Evolutionary conservation across 2,329 filamentous ascomycete genomes (phyloP), one percentile per base, ranked within the genome.

Genomic region (Trichoderma sp.): DNA sequence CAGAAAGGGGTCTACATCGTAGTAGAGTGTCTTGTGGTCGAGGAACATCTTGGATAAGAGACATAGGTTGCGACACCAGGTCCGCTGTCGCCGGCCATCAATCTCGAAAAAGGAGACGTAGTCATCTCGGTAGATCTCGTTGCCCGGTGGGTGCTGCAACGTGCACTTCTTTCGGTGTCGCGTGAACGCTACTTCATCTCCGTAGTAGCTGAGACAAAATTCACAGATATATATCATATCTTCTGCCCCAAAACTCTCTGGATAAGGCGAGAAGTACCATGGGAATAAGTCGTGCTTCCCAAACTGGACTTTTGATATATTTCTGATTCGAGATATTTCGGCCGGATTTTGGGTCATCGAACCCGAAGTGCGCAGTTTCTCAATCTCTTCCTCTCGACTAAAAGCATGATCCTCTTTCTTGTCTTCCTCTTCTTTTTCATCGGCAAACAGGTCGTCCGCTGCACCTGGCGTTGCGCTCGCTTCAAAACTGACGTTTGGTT

Each of bases 321-420:
- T 99, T 76, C 96, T 91, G 68, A 99, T 97, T 65, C 96, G 91
- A 29, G 95, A 95, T 71, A 99, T 94, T 77, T 99, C 96, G 14
- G 95, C 94, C 69, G 97, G 96, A 73, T 98, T 98, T 78, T 99
- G 96, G 13, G 96, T 99, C 96, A 99, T 98, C 71, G 94, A 97
- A 37, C 96, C 96, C 29, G 93, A 92, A 4, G 94, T 97, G 52
- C 96, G 90, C 11, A 99, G 86, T 78, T 97, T 97, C 79, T 99
- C 96, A 69, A 98, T 97, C 79, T 99, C 96, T 72, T 96, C 92
- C 78, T 97, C 92, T 61, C 92, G 88, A 72, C 91, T 90, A 76
- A 92, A 95, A 5, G 85, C 84, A 14, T 82, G 81, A 71, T 80
- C 84, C 76, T 87, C 82, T 67, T 81, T 82, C 74, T 83, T 84